phyloP scores from a whole-genome alignment of 2,329 filamentous ascomycete genomes.

The Alternaria gansuensis region DNA sequence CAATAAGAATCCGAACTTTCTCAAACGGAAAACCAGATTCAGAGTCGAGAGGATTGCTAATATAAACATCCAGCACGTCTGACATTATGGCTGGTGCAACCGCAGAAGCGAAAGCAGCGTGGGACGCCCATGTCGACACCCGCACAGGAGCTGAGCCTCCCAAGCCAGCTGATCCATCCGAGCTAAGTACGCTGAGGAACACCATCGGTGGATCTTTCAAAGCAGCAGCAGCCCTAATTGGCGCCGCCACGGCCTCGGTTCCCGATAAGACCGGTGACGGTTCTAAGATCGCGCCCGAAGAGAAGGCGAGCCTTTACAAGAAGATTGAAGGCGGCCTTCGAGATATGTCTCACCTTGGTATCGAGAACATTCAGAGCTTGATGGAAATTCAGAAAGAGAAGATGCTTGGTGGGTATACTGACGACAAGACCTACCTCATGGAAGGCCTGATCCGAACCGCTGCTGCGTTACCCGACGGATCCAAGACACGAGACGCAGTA shows the following conservation, averaged over 20 bases:
- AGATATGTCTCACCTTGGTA: conserved; percentile 47
- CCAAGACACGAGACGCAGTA: conserved; percentile 51
- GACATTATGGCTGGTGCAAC: conserved; percentile 23
- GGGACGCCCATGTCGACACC: conserved; percentile 45
- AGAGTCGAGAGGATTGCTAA: not conserved
- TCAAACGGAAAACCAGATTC: not conserved
- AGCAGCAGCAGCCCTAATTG: conserved; percentile 39
- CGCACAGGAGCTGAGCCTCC: conserved; percentile 43
- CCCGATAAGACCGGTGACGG: conserved; percentile 57
- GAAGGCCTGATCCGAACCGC: conserved; percentile 64
- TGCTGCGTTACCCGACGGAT: conserved; percentile 54
- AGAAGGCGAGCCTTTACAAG: conserved; percentile 44
- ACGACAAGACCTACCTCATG: conserved; percentile 71
- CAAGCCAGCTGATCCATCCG: conserved; percentile 43
- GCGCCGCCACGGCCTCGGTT: conserved; percentile 41
- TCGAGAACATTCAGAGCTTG: conserved; percentile 51
- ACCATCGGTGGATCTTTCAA: conserved; percentile 44
- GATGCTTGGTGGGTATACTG: conserved; percentile 61
- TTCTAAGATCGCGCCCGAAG: conserved; percentile 48
- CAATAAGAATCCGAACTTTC: not conserved
- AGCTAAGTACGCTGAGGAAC: conserved; percentile 45
- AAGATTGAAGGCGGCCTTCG: conserved; percentile 46
- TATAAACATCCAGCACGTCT: conserved; percentile 5
- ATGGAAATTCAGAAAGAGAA: conserved; percentile 49
- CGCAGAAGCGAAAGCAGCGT: conserved; percentile 37